These are phyloP conservation scores for Cercospora berteroae DNA, from an alignment of 2,329 filamentous ascomycete genomes.

Conservation along the genomic window DNA sequence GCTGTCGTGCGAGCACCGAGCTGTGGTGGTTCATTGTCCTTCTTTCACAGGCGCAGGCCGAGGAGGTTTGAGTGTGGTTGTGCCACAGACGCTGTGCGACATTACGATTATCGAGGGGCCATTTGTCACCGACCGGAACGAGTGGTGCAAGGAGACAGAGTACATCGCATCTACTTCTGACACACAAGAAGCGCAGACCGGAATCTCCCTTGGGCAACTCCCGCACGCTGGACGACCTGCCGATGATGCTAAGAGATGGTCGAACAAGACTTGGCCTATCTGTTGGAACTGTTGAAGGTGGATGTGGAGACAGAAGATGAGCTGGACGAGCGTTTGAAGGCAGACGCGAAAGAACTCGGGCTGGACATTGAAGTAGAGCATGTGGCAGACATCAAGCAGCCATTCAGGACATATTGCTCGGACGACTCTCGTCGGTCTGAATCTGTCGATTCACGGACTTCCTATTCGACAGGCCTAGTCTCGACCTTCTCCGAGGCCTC, in stretches of 20 bases:
- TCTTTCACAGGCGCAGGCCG: constrained; percentile 4
- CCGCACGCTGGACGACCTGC: background rate
- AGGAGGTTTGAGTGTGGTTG: constrained; percentile 12
- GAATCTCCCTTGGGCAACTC: background rate
- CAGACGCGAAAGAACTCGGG: constrained; percentile 33
- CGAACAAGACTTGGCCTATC: constrained; percentile 28
- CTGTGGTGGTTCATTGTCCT: background rate
- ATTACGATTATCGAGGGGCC: background rate
- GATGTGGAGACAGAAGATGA: constrained; percentile 34
- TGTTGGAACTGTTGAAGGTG: constrained; percentile 34
- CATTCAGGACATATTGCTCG: constrained; percentile 18
- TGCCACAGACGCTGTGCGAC: constrained; percentile 9
- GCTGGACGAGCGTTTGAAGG: constrained; percentile 30
- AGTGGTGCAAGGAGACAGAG: background rate
- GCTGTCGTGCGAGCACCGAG: background rate
- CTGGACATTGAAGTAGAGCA: constrained; percentile 20
- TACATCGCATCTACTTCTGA: background rate
- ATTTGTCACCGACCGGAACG: background rate
- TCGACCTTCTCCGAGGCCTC: constrained; percentile 37
- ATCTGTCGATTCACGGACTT: constrained; percentile 35
- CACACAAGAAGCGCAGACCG: background rate
- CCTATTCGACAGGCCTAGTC: constrained; percentile 37
- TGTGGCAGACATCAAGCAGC: constrained; percentile 9
- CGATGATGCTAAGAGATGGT: constrained; percentile 19
- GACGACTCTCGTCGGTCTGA: constrained; percentile 32